phyloP scores from a whole-genome alignment of 352 stramenopile genomes.

The Pythium periplocum region DNA sequence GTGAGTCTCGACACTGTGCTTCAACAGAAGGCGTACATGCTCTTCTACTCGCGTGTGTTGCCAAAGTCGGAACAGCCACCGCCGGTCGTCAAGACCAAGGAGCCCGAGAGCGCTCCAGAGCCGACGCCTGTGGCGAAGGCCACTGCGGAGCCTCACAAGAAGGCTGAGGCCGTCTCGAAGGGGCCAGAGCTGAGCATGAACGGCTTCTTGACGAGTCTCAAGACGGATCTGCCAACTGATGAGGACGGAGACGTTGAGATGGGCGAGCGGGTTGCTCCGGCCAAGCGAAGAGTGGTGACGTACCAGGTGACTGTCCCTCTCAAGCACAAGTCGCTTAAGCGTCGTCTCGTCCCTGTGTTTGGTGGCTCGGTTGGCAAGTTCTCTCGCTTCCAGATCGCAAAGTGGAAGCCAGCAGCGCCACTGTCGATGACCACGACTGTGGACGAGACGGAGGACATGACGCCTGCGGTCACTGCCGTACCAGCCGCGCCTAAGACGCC shows the following conservation, averaged over 20 bases:
- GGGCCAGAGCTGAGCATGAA: slow-evolving; percentile 51
- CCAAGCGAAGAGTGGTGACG: slow-evolving; percentile 10
- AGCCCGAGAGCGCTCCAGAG: neutral
- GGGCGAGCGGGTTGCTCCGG: neutral
- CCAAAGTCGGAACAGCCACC: slow-evolving; percentile 29
- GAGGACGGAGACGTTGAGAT: neutral
- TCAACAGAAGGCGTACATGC: slow-evolving; percentile 87
- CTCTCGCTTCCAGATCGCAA: slow-evolving; percentile 30
- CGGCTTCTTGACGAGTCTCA: slow-evolving; percentile 55
- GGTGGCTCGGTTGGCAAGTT: slow-evolving; percentile 12
- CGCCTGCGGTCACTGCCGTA: neutral
- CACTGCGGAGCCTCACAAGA: slow-evolving; percentile 20
- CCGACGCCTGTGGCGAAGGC: slow-evolving; percentile 12
- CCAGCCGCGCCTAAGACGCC: neutral
- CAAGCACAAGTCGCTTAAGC: slow-evolving; percentile 20
- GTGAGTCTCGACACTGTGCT: slow-evolving; percentile 84
- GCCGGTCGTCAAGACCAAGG: slow-evolving; percentile 5
- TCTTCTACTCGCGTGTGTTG: slow-evolving; percentile 85
- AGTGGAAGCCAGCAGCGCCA: slow-evolving; percentile 7
- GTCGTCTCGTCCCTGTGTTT: slow-evolving; percentile 15
- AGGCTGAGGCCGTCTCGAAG: neutral
- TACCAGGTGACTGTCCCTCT: slow-evolving; percentile 14
- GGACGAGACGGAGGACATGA: neutral
- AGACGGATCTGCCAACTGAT: slow-evolving; percentile 21
- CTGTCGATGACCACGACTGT: slow-evolving; percentile 8